Base-by-base conservation (phyloP, 2,329 filamentous ascomycete genomes). In the Ophiocordyceps robertsii region DNA sequence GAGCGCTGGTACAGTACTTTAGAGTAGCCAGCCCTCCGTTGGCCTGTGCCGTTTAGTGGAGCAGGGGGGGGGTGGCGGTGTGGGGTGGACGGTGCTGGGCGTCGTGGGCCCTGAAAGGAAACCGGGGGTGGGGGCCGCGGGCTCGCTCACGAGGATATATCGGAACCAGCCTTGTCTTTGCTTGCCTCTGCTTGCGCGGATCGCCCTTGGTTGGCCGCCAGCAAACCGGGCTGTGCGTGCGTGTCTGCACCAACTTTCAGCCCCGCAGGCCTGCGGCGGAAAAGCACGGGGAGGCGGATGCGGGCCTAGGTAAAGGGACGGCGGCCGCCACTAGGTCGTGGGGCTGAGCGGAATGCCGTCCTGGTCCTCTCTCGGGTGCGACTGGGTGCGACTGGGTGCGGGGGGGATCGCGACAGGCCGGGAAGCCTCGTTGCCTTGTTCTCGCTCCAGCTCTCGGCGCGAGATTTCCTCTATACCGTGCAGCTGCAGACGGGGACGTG, bases 121-220 rank as follows among this genome's bases (percentile, higher is more conserved):
- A 32, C 31, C 27, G 32, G 24, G 14, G n/a, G 30, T 35, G 37
- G n/a, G 12, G 37, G n/a, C 19, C 3, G 9, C 13, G 21, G 37
- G 21, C 39, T 29, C 31, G 39, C 27, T 19, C 19, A 41, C 39
- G 39, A 41, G 32, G 39, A 41, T 41, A 41, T 41, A 13, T 35
- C 39, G 39, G 39, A 41, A 41, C 38, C 30, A 33, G 38, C 38
- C 37, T 27, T 6, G 24, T 32, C n/a, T 32, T 31, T n/a, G 31
- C 11, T 32, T 8, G 10, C 29, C n/a, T 32, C 5, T n/a, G 31
- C 11, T 32, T 8, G 10, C 29, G 19, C 4, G 19, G 19, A 19
- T 3, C 3, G 19, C 29, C 29, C 5, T 14, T 31, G 29, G 29
- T 31, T 31, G 29, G 32, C 14, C 14, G 32, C 32, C 13, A n/a